A percentile compares a stretch with the other conserved stretches of the same genome.
These are phyloP conservation scores for Cyphellophora europaea DNA, from an alignment of 2,329 filamentous ascomycete genomes.

Conservation along the genomic window DNA sequence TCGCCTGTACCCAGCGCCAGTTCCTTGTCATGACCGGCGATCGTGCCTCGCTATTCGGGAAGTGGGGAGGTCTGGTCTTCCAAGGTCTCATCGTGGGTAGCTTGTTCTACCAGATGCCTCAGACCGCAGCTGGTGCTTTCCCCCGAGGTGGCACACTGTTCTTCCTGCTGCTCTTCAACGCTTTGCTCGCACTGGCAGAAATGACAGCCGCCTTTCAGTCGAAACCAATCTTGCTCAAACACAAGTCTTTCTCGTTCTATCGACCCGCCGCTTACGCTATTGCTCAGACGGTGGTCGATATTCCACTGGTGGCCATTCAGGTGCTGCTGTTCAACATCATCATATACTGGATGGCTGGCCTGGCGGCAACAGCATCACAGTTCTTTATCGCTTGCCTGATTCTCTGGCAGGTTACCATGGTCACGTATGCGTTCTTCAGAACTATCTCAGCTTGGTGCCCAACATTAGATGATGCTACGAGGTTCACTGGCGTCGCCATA, in stretches of 20 bases:
- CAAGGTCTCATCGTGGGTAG: conserved; percentile 36
- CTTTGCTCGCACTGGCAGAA: conserved; percentile 52
- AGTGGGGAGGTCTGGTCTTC: conserved; percentile 40
- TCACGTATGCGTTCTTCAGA: conserved; percentile 51
- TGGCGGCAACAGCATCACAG: conserved; percentile 39
- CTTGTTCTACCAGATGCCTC: conserved; percentile 45
- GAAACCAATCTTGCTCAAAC: conserved; percentile 59
- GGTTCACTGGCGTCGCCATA: conserved; percentile 33
- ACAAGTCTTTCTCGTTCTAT: conserved; percentile 63
- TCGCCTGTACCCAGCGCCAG: conserved; percentile 46
- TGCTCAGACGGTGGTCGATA: conserved; percentile 48
- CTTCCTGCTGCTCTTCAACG: conserved; percentile 54
- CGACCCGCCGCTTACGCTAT: conserved; percentile 51
- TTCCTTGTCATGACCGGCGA: conserved; percentile 60
- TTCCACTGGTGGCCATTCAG: conserved; percentile 49
- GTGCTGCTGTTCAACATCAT: conserved; percentile 50
- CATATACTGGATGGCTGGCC: conserved; percentile 54
- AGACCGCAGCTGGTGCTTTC: conserved; percentile 46
- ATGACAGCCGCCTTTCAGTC: conserved; percentile 51
- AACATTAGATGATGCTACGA: conserved; percentile 51
- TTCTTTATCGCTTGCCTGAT: conserved; percentile 55
- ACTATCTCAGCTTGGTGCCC: conserved; percentile 45
- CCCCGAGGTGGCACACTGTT: conserved; percentile 53
- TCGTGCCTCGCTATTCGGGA: conserved; percentile 54
- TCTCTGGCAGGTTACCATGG: conserved; percentile 42